These are phyloP conservation scores for Capsella bursapastoris DNA, from an alignment of 345 rosid genomes.

Conservation along the genomic window DNA sequence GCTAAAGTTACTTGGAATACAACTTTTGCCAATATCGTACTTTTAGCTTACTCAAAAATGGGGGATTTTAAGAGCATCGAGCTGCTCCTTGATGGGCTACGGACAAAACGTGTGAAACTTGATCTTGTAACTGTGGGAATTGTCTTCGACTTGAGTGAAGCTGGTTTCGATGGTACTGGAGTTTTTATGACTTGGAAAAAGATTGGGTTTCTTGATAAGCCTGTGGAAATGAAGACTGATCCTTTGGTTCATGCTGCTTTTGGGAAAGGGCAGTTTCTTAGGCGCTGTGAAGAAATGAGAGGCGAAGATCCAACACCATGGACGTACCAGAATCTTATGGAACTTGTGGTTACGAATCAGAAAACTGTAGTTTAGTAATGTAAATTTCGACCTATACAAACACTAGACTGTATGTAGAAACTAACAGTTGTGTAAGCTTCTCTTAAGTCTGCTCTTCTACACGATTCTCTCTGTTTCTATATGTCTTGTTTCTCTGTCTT, in stretches of 20 bases:
- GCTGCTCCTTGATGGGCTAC: slow-evolving; percentile 44
- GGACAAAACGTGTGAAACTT: slow-evolving; percentile 49
- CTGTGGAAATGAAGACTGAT: slow-evolving; percentile 60
- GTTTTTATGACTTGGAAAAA: slow-evolving; percentile 57
- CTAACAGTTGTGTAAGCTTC: slow-evolving; percentile 11
- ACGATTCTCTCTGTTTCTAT: slow-evolving; percentile 22
- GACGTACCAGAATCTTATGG: slow-evolving; percentile 56
- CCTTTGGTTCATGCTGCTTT: slow-evolving; percentile 61
- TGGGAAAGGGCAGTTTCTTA: slow-evolving; percentile 64
- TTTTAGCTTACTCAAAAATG: slow-evolving; percentile 62
- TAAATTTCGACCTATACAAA: slow-evolving; percentile 17
- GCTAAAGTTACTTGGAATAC: slow-evolving; percentile 56
- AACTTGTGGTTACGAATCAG: slow-evolving; percentile 47
- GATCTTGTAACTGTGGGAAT: slow-evolving; percentile 74
- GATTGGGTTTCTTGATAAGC: slow-evolving; percentile 54
- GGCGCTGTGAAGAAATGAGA: slow-evolving; percentile 51
- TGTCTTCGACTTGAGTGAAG: slow-evolving; percentile 49
- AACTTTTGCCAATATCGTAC: slow-evolving; percentile 54
- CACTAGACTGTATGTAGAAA: slow-evolving; percentile 23
- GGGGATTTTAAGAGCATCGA: slow-evolving; percentile 56
- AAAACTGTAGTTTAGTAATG: slow-evolving; percentile 14
- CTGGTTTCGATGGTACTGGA: slow-evolving; percentile 51
- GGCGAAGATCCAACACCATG: slow-evolving; percentile 48
- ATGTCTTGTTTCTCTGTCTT: neutral
- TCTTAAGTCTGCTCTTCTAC: neutral